Base-by-base conservation (phyloP, 2,329 filamentous ascomycete genomes). In the Clonostachys sp. region DNA sequence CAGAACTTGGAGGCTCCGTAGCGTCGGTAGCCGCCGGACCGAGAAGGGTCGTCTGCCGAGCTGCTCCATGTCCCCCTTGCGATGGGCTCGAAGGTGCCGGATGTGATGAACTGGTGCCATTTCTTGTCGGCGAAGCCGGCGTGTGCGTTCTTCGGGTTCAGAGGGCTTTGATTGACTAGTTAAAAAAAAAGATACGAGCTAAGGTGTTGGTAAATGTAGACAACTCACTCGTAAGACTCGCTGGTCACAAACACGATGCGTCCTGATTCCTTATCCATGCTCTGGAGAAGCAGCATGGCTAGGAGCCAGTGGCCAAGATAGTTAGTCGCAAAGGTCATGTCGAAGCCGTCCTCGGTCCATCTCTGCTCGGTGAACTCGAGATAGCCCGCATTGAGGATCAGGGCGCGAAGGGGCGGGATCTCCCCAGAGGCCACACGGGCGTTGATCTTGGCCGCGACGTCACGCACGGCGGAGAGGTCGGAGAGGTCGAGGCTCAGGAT, bases 1-100 rank as follows among this genome's bases (percentile, higher is more conserved):
- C 60, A 70, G 9, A 70, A 57, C 49, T 68, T 71, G 35, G 61
- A 58, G 17, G 64, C 67, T 10, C 65, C 67, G 45, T 71, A 70
- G 24, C 67, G 60, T 17, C 65, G 58, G 47, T 53, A 61, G 12
- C 64, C 66, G 34, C 55, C 50, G 5, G 57, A 50, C 8, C 48
- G 46, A 1, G 53, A 50, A 2, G 58, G 42, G 36, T 64, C 63
- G 34, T 64, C 61, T 34, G 55, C 45, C 8, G 60, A 58, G 5
- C 58, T 56, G 49, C 62, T 65, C 63, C 65, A 68, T 40, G 47
- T 56, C 4, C 64, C 64, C 48, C 58, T 61, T 46, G 65, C 63
- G 3, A 67, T 57, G 13, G 53, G 54, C 14, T 63, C 60, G 17
- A 54, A 47, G 12, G 61, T 55, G 16, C 24, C 24, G 24, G 24